Conservation (phyloP, 768 basidiomycete genomes). For the Lactarius indigo region DNA sequence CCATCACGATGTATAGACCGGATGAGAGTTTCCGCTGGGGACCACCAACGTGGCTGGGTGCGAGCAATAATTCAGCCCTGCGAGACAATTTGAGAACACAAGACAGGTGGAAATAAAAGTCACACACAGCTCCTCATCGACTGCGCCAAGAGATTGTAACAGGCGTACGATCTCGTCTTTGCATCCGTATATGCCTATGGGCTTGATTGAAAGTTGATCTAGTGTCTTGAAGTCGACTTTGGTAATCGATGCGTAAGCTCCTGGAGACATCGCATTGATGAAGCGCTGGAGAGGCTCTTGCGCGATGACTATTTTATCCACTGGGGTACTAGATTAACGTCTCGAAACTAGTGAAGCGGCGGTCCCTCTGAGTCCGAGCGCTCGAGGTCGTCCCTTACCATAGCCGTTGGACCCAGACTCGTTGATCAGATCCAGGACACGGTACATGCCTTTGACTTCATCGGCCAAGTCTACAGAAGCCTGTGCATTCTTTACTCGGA, state of each 20-base stretch:
- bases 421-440: slow-evolving; percentile 49
- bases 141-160: slow-evolving; percentile 34
- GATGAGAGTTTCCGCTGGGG: not conserved
- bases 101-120: not conserved
- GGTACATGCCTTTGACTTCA: slow-evolving; percentile 44
- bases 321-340: slow-evolving; percentile 30
- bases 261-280: slow-evolving; percentile 45
- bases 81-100: not conserved
- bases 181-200: slow-evolving; percentile 56
- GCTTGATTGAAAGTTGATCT: slow-evolving; percentile 44
- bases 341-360: not conserved
- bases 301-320: slow-evolving; percentile 60
- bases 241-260: slow-evolving; percentile 50
- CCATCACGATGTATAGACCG: not conserved
- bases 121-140: slow-evolving; percentile 42
- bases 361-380: not conserved
- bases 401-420: slow-evolving; percentile 50
- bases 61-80: slow-evolving; percentile 27
- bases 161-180: slow-evolving; percentile 47
- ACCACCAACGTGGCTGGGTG: not conserved
- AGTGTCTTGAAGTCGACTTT: slow-evolving; percentile 53
- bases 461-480: not conserved
- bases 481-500: not conserved
- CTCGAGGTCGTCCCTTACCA: slow-evolving; percentile 36
- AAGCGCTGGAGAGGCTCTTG: slow-evolving; percentile 47